These are phyloP conservation scores for Mucor plumbeus DNA, from an alignment of 371 early-diverging fungal species.

Conservation along the genomic window DNA sequence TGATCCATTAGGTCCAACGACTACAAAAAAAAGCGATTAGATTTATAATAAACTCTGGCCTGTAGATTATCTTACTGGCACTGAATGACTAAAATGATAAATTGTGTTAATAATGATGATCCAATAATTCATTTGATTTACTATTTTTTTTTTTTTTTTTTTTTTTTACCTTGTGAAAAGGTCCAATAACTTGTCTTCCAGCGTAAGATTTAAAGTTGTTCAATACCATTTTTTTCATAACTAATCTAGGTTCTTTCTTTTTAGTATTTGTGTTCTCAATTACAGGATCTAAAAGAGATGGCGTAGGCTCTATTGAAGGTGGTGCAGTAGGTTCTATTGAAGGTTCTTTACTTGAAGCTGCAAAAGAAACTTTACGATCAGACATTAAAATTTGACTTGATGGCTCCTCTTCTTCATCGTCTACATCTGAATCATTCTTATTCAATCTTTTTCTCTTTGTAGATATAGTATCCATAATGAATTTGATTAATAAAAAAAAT, in stretches of 20 bases:
- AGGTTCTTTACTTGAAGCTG: background rate
- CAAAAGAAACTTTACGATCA: constrained; percentile 9
- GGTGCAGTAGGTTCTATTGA: background rate
- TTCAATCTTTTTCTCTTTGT: constrained; percentile 15
- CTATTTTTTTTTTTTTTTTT: constrained; percentile 20
- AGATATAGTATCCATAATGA: constrained; percentile 16
- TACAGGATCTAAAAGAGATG: background rate
- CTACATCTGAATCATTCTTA: background rate
- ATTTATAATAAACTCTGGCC: background rate
- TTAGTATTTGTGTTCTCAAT: background rate
- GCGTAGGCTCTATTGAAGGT: background rate
- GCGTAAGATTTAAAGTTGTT: constrained; percentile 97
- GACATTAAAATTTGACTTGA: background rate
- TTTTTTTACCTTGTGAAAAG: constrained; percentile 90
- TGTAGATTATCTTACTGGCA: constrained; percentile 37
- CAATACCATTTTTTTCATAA: constrained; percentile 92
- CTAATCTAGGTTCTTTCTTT: constrained; percentile 65
- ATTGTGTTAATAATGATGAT: background rate
- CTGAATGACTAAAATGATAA: constrained; percentile 49
- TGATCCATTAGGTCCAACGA: constrained; percentile 99
- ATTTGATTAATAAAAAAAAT: background rate
- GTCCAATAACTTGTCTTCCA: constrained; percentile 92
- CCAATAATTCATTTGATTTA: background rate
- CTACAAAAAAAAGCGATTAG: constrained; percentile 33
- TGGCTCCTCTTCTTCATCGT: background rate